Evolutionary conservation across 352 stramenopile genomes (phyloP).

Genomic region (Pythium aquatile): DNA sequence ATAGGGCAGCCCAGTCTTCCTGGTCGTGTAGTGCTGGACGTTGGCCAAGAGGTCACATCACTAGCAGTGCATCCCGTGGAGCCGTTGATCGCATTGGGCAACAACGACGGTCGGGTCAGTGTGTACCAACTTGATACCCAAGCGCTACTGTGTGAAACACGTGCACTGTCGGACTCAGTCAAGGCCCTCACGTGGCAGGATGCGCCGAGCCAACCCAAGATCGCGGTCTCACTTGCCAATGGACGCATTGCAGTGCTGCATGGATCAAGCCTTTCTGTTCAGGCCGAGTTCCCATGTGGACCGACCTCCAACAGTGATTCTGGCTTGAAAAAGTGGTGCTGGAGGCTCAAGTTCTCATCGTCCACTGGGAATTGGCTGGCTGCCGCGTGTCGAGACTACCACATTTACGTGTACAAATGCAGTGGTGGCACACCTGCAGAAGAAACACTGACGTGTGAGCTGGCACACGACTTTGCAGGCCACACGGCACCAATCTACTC

Average conservation of each 20-base stretch:
- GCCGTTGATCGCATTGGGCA: slow-evolving; percentile 38
- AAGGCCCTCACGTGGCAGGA: slow-evolving; percentile 46
- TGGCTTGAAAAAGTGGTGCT: slow-evolving; percentile 49
- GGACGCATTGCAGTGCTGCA: slow-evolving; percentile 45
- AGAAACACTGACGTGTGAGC: slow-evolving; percentile 32
- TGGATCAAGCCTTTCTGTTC: slow-evolving; percentile 21
- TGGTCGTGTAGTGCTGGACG: slow-evolving; percentile 21
- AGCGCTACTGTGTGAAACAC: slow-evolving; percentile 14
- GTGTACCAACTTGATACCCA: slow-evolving; percentile 47
- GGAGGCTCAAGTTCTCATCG: slow-evolving; percentile 48
- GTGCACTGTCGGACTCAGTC: slow-evolving; percentile 9
- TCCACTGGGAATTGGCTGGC: slow-evolving; percentile 30
- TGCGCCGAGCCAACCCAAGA: slow-evolving; percentile 19
- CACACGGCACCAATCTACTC: slow-evolving; percentile 61
- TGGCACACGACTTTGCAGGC: slow-evolving; percentile 55
- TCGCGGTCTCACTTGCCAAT: slow-evolving; percentile 44
- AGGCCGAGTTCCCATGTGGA: slow-evolving; percentile 30
- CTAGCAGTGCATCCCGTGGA: slow-evolving; percentile 15
- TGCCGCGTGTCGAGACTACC: slow-evolving; percentile 64
- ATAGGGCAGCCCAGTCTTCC: not conserved
- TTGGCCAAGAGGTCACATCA: slow-evolving; percentile 13
- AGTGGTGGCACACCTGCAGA: slow-evolving; percentile 6
- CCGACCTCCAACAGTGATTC: slow-evolving; percentile 7
- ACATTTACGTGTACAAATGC: slow-evolving; percentile 68
- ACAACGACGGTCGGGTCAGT: slow-evolving; percentile 33